Percentiles rank a stretch among this genome's conserved stretches.
These are phyloP conservation scores for Dillenia turbinata DNA, from an alignment of 164 flowering plant species.

Conservation along the genomic window DNA sequence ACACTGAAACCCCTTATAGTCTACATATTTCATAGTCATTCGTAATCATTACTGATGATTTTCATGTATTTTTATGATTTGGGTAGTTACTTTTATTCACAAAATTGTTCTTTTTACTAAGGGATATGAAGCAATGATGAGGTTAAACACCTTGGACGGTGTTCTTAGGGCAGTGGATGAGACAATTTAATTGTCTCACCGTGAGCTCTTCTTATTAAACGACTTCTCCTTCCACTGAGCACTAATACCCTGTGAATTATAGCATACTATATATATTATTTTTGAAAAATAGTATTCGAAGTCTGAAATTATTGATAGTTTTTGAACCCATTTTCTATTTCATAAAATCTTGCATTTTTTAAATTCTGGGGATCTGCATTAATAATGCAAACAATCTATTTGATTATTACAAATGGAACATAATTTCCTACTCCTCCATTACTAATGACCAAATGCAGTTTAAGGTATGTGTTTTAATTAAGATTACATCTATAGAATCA, in stretches of 20 bases:
- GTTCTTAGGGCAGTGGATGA: slow-evolving; percentile 47
- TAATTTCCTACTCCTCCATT: too few species aligned
- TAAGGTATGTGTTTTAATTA: background rate
- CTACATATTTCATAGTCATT: background rate
- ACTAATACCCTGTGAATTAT: background rate
- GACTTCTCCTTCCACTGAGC: slow-evolving; percentile 84
- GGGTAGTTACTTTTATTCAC: background rate
- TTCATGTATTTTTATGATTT: background rate
- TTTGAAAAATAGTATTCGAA: background rate
- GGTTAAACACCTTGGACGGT: slow-evolving; percentile 29
- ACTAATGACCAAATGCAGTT: too few species aligned
- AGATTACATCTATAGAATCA: too few species aligned
- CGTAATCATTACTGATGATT: background rate
- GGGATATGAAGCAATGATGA: slow-evolving; percentile 37
- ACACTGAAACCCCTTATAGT: slow-evolving; percentile 46
- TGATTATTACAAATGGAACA: too few species aligned
- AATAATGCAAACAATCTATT: too few species aligned
- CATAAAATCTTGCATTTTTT: too few species aligned
- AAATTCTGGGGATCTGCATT: too few species aligned
- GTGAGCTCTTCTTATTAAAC: slow-evolving; percentile 42
- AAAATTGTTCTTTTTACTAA: background rate
- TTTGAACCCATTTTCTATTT: too few species aligned
- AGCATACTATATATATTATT: background rate
- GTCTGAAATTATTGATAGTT: background rate
- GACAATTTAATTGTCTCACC: slow-evolving; percentile 19